phyloP scores from a whole-genome alignment of 2,329 filamentous ascomycete genomes.

The Aspergillus felis region DNA sequence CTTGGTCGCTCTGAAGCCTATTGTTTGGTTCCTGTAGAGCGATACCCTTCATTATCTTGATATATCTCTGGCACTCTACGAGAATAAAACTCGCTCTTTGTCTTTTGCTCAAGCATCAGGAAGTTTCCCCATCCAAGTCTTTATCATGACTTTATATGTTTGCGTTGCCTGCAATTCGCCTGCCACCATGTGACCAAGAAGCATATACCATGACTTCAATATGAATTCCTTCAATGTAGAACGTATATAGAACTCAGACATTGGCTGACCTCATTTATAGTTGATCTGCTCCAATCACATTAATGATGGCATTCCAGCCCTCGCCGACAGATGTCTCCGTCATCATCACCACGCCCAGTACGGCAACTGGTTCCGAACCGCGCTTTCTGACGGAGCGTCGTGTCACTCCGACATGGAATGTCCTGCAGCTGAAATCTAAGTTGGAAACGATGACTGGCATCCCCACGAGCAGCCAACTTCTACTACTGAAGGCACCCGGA shows the following conservation, averaged over 20 bases:
- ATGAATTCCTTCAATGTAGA: neutral
- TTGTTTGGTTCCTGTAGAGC: neutral
- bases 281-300: neutral
- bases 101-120: neutral
- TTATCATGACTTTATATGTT: neutral
- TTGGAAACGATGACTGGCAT: slow-evolving; percentile 92
- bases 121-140: neutral
- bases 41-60: neutral
- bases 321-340: slow-evolving; percentile 39
- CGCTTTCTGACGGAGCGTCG: slow-evolving; percentile 73
- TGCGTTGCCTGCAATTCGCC: neutral
- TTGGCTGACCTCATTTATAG: neutral
- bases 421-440: slow-evolving; percentile 77
- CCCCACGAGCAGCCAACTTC: slow-evolving; percentile 71
- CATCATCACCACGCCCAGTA: slow-evolving; percentile 33
- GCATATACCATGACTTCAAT: neutral
- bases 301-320: slow-evolving; percentile 34
- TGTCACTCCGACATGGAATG: slow-evolving; percentile 87
- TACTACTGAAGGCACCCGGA: slow-evolving; percentile 65
- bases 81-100: neutral
- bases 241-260: neutral
- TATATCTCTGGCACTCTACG: neutral
- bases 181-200: neutral
- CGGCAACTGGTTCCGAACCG: slow-evolving; percentile 20
- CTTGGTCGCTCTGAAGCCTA: neutral